These are phyloP conservation scores for Colletotrichum lentis DNA, from an alignment of 2,329 filamentous ascomycete species.

Conservation along the genomic window DNA sequence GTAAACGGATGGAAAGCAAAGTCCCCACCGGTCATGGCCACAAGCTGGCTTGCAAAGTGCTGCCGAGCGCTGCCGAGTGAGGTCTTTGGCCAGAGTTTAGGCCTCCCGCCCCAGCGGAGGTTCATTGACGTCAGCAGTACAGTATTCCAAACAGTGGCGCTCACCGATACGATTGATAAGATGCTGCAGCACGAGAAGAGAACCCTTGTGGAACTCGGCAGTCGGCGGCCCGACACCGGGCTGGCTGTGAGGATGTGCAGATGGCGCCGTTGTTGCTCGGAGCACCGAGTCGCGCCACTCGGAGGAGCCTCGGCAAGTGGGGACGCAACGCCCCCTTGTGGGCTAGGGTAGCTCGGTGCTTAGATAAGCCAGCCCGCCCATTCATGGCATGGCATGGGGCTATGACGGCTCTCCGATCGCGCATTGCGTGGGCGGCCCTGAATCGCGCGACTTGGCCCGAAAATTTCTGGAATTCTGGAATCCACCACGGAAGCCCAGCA, in stretches of 20 bases:
- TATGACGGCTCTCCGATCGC: conserved; percentile 17
- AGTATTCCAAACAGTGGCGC: neutral
- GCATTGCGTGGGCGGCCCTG: conserved; percentile 24
- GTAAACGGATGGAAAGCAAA: too few relatives aligned
- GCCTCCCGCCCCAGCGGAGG: neutral
- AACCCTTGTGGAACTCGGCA: conserved; percentile 23
- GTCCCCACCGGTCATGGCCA: too few relatives aligned
- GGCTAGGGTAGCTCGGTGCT: conserved; percentile 11
- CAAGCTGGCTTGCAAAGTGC: too few relatives aligned
- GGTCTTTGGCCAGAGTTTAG: neutral
- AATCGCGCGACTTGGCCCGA: conserved; percentile 26
- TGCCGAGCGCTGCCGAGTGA: neutral
- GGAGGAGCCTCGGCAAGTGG: conserved; percentile 36
- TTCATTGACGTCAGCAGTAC: conserved; percentile 20
- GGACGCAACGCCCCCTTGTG: neutral
- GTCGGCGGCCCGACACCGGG: conserved; percentile 22
- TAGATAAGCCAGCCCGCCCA: conserved; percentile 15
- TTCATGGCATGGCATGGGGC: too few relatives aligned
- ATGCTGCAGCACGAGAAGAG: conserved; percentile 21
- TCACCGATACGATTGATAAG: conserved; percentile 1
- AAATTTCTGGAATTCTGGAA: conserved; percentile 33
- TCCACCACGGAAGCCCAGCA: conserved; percentile 22
- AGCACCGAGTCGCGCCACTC: conserved; percentile 30
- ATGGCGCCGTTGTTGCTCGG: conserved; percentile 6
- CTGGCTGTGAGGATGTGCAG: neutral